phyloP scores from a whole-genome alignment of 495 filamentous ascomycete genomes.

The Neurospora sp. region DNA sequence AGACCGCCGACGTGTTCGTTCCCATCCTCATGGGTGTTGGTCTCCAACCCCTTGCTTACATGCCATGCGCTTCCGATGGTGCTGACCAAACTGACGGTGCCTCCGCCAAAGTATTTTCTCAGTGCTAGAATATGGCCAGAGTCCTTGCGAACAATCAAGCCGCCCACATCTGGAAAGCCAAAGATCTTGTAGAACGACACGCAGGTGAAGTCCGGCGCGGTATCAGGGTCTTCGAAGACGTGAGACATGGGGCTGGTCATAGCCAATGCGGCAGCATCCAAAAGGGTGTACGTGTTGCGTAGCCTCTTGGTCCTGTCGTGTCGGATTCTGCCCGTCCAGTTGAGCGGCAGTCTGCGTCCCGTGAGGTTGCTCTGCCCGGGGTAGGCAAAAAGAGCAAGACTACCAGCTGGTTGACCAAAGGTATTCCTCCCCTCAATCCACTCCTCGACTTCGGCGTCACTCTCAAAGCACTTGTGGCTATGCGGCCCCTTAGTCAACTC shows the following conservation, averaged over 20 bases:
- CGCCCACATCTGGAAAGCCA: constrained; percentile 69
- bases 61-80: constrained; percentile 52
- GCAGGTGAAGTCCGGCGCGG: constrained; percentile 61
- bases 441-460: constrained; percentile 52
- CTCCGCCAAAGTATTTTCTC: constrained; percentile 66
- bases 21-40: not conserved
- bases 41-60: constrained; percentile 42
- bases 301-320: constrained; percentile 15
- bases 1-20: constrained; percentile 17
- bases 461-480: constrained; percentile 46
- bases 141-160: constrained; percentile 53
- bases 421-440: constrained; percentile 43
- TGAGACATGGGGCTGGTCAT: constrained; percentile 52
- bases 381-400: constrained; percentile 58
- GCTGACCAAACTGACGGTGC: constrained; percentile 63
- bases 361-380: constrained; percentile 76
- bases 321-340: constrained; percentile 48
- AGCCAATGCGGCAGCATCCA: constrained; percentile 65
- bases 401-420: constrained; percentile 11
- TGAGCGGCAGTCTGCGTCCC: constrained; percentile 53
- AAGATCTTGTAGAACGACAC: constrained; percentile 78
- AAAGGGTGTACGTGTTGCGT: constrained; percentile 50
- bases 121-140: constrained; percentile 52
- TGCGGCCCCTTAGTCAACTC: constrained; percentile 41
- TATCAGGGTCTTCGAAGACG: constrained; percentile 43